Conservation (phyloP, 2,329 filamentous ascomycete species). For the Fusarium anthophilum region DNA sequence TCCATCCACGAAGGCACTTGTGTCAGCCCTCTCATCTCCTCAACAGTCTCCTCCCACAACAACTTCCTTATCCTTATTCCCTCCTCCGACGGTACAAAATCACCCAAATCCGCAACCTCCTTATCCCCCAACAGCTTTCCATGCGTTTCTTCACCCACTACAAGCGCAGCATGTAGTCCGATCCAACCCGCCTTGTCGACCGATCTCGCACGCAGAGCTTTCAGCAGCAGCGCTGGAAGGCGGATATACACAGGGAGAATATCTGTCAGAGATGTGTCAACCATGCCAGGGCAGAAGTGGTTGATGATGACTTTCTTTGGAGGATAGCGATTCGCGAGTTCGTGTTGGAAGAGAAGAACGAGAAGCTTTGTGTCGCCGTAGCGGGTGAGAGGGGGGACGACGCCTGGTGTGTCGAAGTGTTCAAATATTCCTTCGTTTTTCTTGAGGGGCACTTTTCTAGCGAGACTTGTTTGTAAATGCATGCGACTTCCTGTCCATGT, state of each 20-base stretch:
- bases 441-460: background rate
- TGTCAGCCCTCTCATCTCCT: background rate
- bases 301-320: background rate
- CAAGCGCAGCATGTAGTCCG: constrained; percentile 26
- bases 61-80: background rate
- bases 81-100: background rate
- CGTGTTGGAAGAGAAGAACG: constrained; percentile 23
- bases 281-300: background rate
- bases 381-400: background rate
- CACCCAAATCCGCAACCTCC: background rate
- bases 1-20: background rate
- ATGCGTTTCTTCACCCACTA: constrained; percentile 23
- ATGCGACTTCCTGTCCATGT: constrained; percentile 33
- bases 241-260: constrained; percentile 22
- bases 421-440: background rate
- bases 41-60: constrained; percentile 1
- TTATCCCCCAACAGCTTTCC: constrained; percentile 25
- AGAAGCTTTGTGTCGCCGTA: constrained; percentile 22
- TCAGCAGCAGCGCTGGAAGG: background rate
- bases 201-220: constrained; percentile 6
- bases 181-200: constrained; percentile 24
- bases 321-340: constrained; percentile 15
- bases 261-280: constrained; percentile 16
- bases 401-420: background rate
- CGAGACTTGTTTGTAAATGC: constrained; percentile 8